Base-by-base conservation (phyloP, 495 filamentous ascomycete genomes). In the Lasiosphaeria ovina region DNA sequence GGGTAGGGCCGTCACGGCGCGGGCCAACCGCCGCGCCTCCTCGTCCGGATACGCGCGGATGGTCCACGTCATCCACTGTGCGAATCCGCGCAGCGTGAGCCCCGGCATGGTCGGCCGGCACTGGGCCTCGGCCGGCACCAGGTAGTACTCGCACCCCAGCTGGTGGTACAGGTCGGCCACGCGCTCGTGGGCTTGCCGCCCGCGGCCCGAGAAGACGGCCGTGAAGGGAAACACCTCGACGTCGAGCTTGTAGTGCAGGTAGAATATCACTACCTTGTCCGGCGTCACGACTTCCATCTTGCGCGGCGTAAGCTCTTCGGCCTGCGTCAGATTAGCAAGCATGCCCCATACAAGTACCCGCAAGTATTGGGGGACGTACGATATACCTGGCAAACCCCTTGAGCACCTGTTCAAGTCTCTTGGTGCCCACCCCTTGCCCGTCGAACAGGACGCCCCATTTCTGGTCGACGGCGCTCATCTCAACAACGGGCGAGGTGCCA, bases 381-480 rank as follows among this genome's bases (percentile, higher is more conserved):
- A 97, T 77, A 69, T 93, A 88, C 38, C 87, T 78, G 16, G 91
- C 93, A 57, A 96, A 75, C 2, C 89, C 91, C 35, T 87, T 79
- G 58, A 96, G 74, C 47, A 97, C 87, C 62, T 89, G 81, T 0
- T 85, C 83, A 17, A 92, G 77, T 61, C 89, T 81, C 47, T 77
- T 68, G 0, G 89, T 94, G 7, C 91, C 83, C 54, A 83, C 78
- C 3, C 86, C 87, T 6, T 79, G 76, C 54, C 82, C 79, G 52
- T 91, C 88, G 68, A 96, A 94, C 14, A 96, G 68, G 33, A 80
- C 82, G 1, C 89, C 87, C 91, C 91, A 96, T 61, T 88, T 85
- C 65, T 81, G 81, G 59, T 76, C 69, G 36, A 75, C 53, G 33
- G 67, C 62, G 51, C 66, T 63, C 8, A 71, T 8, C 45, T 67